These are phyloP conservation scores for Parsonsia alboflavescens DNA, from an alignment of 257 asterid species.

Conservation along the genomic window DNA sequence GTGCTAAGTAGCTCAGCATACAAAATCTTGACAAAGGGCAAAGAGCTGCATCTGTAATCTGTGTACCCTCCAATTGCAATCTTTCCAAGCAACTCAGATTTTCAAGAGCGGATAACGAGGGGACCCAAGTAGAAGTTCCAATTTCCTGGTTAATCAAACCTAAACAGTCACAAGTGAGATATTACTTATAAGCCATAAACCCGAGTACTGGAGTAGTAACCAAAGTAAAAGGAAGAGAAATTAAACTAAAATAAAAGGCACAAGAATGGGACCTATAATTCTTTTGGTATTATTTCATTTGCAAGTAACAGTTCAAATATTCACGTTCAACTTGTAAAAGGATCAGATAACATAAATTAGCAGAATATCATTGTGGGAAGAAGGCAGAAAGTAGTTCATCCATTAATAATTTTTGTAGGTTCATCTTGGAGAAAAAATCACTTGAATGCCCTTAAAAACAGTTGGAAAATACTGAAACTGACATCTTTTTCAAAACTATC, in stretches of 20 bases:
- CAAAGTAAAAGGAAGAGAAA: neutral
- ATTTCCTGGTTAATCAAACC: constrained; percentile 40
- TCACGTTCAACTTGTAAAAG: neutral
- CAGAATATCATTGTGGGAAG: neutral
- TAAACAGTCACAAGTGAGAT: constrained; percentile 17
- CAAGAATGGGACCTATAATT: neutral
- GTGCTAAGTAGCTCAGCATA: constrained; percentile 49
- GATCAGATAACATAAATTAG: neutral
- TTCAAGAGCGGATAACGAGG: constrained; percentile 47
- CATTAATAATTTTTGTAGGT: neutral
- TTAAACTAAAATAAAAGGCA: neutral
- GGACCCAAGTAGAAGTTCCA: constrained; percentile 27
- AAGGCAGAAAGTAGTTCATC: constrained; percentile 5
- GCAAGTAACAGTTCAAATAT: neutral
- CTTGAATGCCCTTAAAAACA: neutral
- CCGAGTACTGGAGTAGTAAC: neutral
- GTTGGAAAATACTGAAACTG: neutral
- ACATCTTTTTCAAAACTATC: neutral
- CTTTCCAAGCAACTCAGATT: constrained; percentile 55
- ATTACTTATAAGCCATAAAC: neutral
- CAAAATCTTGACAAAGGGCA: constrained; percentile 42
- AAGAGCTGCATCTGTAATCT: constrained; percentile 48
- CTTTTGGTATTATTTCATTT: neutral
- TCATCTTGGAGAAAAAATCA: neutral
- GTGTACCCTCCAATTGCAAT: constrained; percentile 57